Evolutionary conservation across 31 red algal genomes (phyloP).

Genomic region (Odonthalia washingtoniensis): DNA sequence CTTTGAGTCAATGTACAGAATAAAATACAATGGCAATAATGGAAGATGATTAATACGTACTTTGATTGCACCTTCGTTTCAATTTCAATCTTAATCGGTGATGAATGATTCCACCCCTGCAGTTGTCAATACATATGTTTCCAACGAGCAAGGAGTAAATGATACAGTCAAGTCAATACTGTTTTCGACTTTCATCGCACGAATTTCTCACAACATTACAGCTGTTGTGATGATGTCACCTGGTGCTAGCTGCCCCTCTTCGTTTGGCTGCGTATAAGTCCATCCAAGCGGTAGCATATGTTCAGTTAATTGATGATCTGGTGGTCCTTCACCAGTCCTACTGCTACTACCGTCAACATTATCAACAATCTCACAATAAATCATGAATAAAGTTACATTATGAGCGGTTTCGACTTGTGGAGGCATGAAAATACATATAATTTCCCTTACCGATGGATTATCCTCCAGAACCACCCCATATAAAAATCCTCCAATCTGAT

Average conservation of each 20-base stretch:
- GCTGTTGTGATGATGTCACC: conserved; percentile 82
- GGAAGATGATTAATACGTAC: too few species aligned
- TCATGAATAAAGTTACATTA: conserved; percentile 77
- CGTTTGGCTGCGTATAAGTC: conserved; percentile 94
- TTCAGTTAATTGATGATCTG: conserved; percentile 79
- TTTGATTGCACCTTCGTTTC: too few species aligned
- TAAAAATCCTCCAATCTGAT: conserved; percentile 84
- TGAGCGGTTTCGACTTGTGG: conserved; percentile 88
- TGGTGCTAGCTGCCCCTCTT: conserved; percentile 75
- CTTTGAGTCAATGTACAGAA: too few species aligned
- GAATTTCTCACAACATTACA: conserved; percentile 52
- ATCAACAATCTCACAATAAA: too few species aligned
- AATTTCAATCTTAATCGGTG: too few species aligned
- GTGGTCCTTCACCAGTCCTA: too few species aligned
- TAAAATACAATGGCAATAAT: too few species aligned
- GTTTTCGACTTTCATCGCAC: conserved; percentile 42
- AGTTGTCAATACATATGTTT: conserved; percentile 70
- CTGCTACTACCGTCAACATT: too few species aligned
- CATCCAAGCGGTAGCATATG: conserved; percentile 88
- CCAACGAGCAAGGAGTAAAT: conserved; percentile 89
- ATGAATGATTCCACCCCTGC: conserved; percentile 86
- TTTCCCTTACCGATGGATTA: conserved; percentile 76
- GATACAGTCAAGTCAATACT: conserved; percentile 83
- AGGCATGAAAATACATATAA: conserved; percentile 83
- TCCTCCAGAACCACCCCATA: conserved; percentile 81